phyloP scores from a whole-genome alignment of 176 grass and related monocot species.

The Bothriochloa decipiens region DNA sequence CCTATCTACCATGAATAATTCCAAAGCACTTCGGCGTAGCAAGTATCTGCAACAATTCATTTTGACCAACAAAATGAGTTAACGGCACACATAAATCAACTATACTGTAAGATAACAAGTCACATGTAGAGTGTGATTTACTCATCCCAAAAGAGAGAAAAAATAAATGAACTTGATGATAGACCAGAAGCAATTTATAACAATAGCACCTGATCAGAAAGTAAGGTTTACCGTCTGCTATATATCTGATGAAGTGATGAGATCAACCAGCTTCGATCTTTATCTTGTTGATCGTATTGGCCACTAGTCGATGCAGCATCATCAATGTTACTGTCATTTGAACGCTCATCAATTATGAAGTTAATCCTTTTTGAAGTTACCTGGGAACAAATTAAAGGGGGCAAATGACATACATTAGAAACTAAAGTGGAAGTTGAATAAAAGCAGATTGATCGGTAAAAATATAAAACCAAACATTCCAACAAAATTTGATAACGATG shows the following conservation, averaged over 20 bases:
- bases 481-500: constrained; percentile 2
- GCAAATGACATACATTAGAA: constrained; percentile 41
- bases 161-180: constrained; percentile 11
- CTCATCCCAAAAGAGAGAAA: constrained; percentile 28
- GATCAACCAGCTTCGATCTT: constrained; percentile 97
- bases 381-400: constrained; percentile 51
- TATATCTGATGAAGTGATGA: constrained; percentile 99
- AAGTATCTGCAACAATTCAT: constrained; percentile 76
- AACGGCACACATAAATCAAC: neutral
- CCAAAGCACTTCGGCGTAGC: constrained; percentile 94
- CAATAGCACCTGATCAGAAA: constrained; percentile 35
- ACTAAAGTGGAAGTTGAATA: constrained; percentile 18
- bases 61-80: constrained; percentile 32
- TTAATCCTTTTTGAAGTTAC: constrained; percentile 98
- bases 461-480: neutral
- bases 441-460: constrained; percentile 16
- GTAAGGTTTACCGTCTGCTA: constrained; percentile 74
- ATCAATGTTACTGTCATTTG: constrained; percentile 54
- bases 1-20: constrained; percentile 97
- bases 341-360: constrained; percentile 79
- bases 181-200: constrained; percentile 37
- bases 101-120: constrained; percentile 11
- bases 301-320: constrained; percentile 58
- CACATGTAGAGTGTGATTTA: constrained; percentile 3
- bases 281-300: constrained; percentile 69